A percentile compares a stretch with the other conserved stretches of the same genome.
Evolutionary conservation across 225 moss, liverwort and hornwort genomes (phyloP).

Genomic region (Bryoerythrophyllum caledonicum): DNA sequence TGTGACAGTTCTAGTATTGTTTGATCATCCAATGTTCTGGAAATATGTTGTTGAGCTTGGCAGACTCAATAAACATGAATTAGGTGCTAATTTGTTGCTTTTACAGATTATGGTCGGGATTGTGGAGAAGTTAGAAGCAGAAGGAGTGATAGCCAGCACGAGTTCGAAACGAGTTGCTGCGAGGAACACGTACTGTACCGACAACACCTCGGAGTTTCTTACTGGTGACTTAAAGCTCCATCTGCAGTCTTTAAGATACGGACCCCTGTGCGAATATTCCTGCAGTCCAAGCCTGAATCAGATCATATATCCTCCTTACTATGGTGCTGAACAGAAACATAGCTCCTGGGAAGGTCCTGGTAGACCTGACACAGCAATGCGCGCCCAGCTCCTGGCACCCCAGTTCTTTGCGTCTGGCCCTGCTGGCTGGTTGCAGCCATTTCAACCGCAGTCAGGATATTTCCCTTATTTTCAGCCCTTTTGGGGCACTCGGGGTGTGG

Average conservation of each 20-base stretch:
- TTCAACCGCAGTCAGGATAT: slow-evolving; percentile 19
- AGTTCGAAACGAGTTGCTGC: slow-evolving; percentile 37
- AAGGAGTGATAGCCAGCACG: slow-evolving; percentile 44
- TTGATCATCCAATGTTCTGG: not conserved
- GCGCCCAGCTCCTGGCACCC: slow-evolving; percentile 25
- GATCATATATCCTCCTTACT: slow-evolving; percentile 17
- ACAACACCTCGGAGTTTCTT: slow-evolving; percentile 42
- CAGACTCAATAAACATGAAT: not conserved
- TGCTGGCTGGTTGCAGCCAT: slow-evolving; percentile 21
- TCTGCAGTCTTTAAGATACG: slow-evolving; percentile 43
- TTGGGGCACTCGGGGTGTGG: slow-evolving; percentile 40
- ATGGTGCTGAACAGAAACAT: slow-evolving; percentile 29
- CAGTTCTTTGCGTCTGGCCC: slow-evolving; percentile 42
- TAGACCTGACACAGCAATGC: slow-evolving; percentile 47
- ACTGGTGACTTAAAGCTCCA: slow-evolving; percentile 52
- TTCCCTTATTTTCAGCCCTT: not conserved
- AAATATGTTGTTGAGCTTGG: not conserved
- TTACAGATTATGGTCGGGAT: slow-evolving; percentile 43
- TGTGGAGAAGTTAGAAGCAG: slow-evolving; percentile 54
- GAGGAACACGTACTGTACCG: slow-evolving; percentile 28
- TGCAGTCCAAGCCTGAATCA: slow-evolving; percentile 25
- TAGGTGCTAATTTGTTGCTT: slow-evolving; percentile 14
- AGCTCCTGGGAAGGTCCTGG: slow-evolving; percentile 64
- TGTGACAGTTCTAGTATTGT: not conserved
- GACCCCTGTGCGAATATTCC: slow-evolving; percentile 44